These are phyloP conservation scores for Turnera subulata DNA, from an alignment of 345 rosid species.

Conservation along the genomic window DNA sequence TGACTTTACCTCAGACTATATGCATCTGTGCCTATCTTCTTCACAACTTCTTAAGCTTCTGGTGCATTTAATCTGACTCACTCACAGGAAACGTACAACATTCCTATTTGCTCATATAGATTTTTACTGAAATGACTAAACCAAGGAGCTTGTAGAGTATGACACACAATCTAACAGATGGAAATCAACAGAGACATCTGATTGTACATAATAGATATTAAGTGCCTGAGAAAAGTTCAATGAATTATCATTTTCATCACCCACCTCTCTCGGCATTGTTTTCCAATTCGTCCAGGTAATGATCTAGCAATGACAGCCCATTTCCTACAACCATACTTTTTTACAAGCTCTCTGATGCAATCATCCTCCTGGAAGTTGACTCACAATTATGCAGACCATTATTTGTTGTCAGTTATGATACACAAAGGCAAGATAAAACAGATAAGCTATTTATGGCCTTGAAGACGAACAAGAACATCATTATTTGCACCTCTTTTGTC, in stretches of 20 bases:
- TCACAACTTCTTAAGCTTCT: too few relatives aligned
- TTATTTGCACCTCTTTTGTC: slow-evolving; percentile 25
- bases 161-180: background rate
- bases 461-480: slow-evolving; percentile 1
- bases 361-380: slow-evolving; percentile 27
- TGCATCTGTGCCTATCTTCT: too few relatives aligned
- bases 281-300: slow-evolving; percentile 27
- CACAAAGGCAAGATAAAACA: background rate
- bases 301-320: slow-evolving; percentile 27
- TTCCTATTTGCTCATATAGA: too few relatives aligned
- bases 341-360: slow-evolving; percentile 9
- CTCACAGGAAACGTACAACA: too few relatives aligned
- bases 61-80: too few relatives aligned
- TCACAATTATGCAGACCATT: background rate
- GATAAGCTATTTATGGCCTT: too few relatives aligned
- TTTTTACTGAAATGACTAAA: too few relatives aligned
- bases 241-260: too few relatives aligned
- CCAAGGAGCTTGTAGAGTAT: too few relatives aligned
- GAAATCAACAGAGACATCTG: background rate
- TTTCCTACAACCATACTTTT: slow-evolving; percentile 15
- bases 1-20: too few relatives aligned
- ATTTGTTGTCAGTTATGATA: background rate
- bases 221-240: background rate
- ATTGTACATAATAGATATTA: background rate
- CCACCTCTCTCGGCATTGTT: slow-evolving; percentile 33